Percentiles rank a stretch among this genome's conserved stretches.
phyloP scores from a whole-genome alignment of 768 basidiomycete genomes.

The Boletus eberwhitei region DNA sequence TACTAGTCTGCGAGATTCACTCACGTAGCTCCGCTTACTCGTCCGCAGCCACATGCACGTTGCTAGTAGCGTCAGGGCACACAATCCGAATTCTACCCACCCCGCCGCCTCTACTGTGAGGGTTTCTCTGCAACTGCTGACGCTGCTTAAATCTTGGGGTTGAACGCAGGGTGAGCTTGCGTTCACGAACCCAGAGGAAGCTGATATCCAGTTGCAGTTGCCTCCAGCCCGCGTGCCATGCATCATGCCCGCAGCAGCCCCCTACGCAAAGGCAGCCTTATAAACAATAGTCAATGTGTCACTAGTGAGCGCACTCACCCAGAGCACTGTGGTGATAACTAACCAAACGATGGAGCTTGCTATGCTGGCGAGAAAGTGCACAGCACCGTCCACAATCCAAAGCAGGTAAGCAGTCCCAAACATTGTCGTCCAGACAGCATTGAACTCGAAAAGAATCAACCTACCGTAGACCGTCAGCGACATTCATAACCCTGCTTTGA shows the following conservation, averaged over 20 bases:
- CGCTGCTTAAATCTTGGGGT: slow-evolving; percentile 19
- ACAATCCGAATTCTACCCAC: slow-evolving; percentile 72
- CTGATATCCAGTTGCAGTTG: slow-evolving; percentile 50
- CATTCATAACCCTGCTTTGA: not conserved
- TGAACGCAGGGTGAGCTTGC: slow-evolving; percentile 23
- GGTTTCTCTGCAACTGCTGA: slow-evolving; percentile 61
- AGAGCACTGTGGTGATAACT: slow-evolving; percentile 56
- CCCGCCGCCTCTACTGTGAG: slow-evolving; percentile 72
- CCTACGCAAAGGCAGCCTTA: slow-evolving; percentile 40
- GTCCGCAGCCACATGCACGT: slow-evolving; percentile 53
- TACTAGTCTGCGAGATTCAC: slow-evolving; percentile 42
- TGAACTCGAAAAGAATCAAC: slow-evolving; percentile 58
- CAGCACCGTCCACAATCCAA: slow-evolving; percentile 65
- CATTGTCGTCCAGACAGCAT: slow-evolving; percentile 70
- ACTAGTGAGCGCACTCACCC: slow-evolving; percentile 45
- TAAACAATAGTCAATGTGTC: not conserved
- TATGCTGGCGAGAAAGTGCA: slow-evolving; percentile 68
- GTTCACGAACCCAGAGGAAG: slow-evolving; percentile 28
- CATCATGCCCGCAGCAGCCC: slow-evolving; percentile 64
- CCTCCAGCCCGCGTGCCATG: slow-evolving; percentile 59
- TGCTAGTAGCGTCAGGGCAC: slow-evolving; percentile 49
- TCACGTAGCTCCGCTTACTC: slow-evolving; percentile 37
- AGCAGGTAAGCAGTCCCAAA: slow-evolving; percentile 68
- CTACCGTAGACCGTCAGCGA: slow-evolving; percentile 29
- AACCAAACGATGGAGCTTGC: slow-evolving; percentile 79